A percentile compares a stretch with the other conserved stretches of the same genome.
Conservation (phyloP, 208 protist genomes). For the Porcisia deanei region DNA sequence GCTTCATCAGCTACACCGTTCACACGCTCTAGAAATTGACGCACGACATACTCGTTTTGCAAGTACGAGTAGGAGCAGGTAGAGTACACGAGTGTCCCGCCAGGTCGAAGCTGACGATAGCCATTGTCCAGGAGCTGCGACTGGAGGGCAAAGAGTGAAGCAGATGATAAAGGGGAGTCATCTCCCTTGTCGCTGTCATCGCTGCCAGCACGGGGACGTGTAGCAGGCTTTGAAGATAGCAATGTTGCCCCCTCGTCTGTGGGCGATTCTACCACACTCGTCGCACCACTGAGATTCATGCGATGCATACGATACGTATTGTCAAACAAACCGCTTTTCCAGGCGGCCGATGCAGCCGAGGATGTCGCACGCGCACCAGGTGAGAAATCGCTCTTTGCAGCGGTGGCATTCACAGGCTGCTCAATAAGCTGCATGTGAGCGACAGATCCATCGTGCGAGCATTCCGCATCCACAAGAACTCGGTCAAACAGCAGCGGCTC, state of each 20-base stretch:
- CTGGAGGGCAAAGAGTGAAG: conserved; percentile 56
- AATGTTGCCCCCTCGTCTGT: not conserved
- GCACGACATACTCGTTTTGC: conserved; percentile 92
- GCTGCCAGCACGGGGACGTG: not conserved
- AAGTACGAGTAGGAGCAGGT: conserved; percentile 92
- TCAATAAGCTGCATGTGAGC: conserved; percentile 54
- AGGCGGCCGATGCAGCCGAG: conserved; percentile 1
- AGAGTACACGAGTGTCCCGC: conserved; percentile 92
- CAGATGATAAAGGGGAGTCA: not conserved
- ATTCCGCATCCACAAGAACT: conserved; percentile 90
- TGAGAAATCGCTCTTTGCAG: not conserved
- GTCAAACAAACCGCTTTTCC: conserved; percentile 36
- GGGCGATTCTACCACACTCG: not conserved
- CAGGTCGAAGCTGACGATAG: conserved; percentile 63
- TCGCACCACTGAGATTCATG: conserved; percentile 23
- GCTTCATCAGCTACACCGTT: conserved; percentile 12
- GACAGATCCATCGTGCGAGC: conserved; percentile 90
- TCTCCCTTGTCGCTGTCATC: not conserved
- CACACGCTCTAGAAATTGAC: conserved; percentile 47
- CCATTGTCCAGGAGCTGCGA: conserved; percentile 72
- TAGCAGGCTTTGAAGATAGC: not conserved
- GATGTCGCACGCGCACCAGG: not conserved
- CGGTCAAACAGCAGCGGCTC: conserved; percentile 58
- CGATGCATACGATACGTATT: conserved; percentile 74
- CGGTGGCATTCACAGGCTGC: not conserved